phyloP scores from a whole-genome alignment of 257 asterid species.

The Mentha longifolia region DNA sequence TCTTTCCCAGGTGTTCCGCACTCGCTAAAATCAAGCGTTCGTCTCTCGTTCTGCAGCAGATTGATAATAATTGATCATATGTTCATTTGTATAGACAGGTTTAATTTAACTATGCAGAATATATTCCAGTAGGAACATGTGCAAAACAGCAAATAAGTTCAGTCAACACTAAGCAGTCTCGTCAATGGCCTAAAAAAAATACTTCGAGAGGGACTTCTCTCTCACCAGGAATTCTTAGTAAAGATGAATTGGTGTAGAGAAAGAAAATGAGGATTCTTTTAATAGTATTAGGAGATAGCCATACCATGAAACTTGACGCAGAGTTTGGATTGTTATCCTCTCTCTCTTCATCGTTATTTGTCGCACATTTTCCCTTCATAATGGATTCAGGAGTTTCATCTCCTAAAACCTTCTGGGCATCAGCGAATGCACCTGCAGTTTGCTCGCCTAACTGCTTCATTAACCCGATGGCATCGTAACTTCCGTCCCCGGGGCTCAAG shows the following conservation, averaged over 20 bases:
- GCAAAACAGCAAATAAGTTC: neutral
- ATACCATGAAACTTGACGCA: constrained; percentile 56
- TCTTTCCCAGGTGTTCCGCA: constrained; percentile 88
- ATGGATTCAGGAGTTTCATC: constrained; percentile 85
- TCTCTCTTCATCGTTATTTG: constrained; percentile 33
- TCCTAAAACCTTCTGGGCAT: constrained; percentile 91
- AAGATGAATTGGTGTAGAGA: neutral
- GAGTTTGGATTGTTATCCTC: constrained; percentile 41
- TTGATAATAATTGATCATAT: neutral
- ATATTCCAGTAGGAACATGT: neutral
- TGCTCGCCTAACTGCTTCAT: constrained; percentile 95
- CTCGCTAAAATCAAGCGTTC: constrained; percentile 88
- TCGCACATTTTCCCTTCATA: constrained; percentile 52
- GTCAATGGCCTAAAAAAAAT: neutral
- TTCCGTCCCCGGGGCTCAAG: constrained; percentile 76
- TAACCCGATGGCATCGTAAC: constrained; percentile 89
- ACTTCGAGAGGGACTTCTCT: neutral
- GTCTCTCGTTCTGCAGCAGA: constrained; percentile 70
- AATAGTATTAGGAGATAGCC: constrained; percentile 4
- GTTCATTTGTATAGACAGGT: too few species aligned
- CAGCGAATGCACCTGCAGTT: constrained; percentile 86
- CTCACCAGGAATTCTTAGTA: neutral
- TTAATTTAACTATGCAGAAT: neutral
- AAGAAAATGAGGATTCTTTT: neutral
- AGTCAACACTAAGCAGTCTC: neutral